Conservation (phyloP, 345 rosid genomes). For the Citrus sinensis region DVS_A1.0 CM039162.1:19982001-19982500, state of each 20-base stretch:
- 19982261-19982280: neutral
- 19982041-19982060: constrained; percentile 23
- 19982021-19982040: constrained; percentile 14
- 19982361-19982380: constrained; percentile 37
- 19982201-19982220: neutral
- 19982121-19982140: constrained; percentile 25
- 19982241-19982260: neutral
- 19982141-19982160: constrained; percentile 27
- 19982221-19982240: neutral
- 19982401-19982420: constrained; percentile 23
- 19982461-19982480: neutral
- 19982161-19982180: constrained; percentile 40
- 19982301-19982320: constrained; percentile 56
- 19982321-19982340: constrained; percentile 49
- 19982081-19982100: constrained; percentile 3
- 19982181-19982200: neutral
- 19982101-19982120: neutral
- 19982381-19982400: constrained; percentile 49
- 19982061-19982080: constrained; percentile 7
- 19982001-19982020: constrained; percentile 11
- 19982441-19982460: neutral
- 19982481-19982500: constrained; percentile 24
- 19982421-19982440: neutral
- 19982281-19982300: constrained; percentile 44
- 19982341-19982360: constrained; percentile 23